Evolutionary conservation across 192 early-diverging fungal genomes (phyloP), one percentile per base, ranked within the genome.

Genomic region (Coemansia sp.): DNA sequence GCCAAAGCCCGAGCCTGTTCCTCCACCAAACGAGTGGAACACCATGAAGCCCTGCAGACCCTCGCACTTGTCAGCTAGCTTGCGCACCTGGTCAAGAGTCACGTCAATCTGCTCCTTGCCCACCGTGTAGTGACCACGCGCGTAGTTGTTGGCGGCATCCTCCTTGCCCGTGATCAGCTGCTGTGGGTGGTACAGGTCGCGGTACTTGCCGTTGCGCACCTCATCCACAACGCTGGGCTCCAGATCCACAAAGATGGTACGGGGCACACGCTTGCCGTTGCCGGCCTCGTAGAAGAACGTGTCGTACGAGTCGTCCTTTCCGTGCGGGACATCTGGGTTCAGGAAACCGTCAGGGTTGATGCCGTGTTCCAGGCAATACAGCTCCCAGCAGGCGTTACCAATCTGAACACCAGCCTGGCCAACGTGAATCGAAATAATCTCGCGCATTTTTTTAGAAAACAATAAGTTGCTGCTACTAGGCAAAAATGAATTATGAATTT

Each of bases 361-460:
- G 59, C 94, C 94, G 83, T 99, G 97, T 79, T 99, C 97, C 46
- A 88, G 82, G 67, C 85, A 91, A 80, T 87, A 89, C 80, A 99
- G 90, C 82, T 99, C 97, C 97, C 97, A 99, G 82, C 97, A 99
- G 84, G 94, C 92, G 85, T 97, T 97, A 90, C 97, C 97, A 69
- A 99, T 99, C 79, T 99, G 97, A 78, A 99, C 93, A 97, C 97
- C 97, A 70, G 97, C 97, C 72, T 87, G 86, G 63, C 87, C 87
- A 78, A 87, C 85, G 78, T 90, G 87, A 67, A 88, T 73, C 37
- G 87, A 88, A 65, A 88, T 87, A 73, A 82, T 80, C 68, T 90
- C 87, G 76, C 86, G 84, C 87, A 88, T 90, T 72, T 64, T 64
- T 61, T 21, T 53, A 55, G 40, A 46, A 50, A 16, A 28, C 41